Percentiles rank a stretch among this genome's conserved stretches.
phyloP scores from a whole-genome alignment of 2,329 filamentous ascomycete genomes.

The Coniochaeta prunicola region DNA sequence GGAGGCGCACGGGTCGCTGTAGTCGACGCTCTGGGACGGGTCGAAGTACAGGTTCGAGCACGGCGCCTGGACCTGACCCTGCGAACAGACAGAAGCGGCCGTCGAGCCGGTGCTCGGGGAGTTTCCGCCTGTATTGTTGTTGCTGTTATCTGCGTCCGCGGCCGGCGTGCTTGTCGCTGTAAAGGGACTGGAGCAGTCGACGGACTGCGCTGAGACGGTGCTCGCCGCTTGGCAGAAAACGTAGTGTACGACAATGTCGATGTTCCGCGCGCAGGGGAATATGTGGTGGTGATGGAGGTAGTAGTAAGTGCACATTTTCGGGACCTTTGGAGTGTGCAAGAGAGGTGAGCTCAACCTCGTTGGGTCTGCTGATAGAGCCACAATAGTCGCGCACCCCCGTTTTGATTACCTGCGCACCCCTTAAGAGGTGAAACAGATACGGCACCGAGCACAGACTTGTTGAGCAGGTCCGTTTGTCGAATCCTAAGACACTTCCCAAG shows the following conservation, averaged over 20 bases:
- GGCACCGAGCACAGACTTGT: too few relatives aligned
- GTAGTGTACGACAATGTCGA: conserved; percentile 35
- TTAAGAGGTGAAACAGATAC: too few relatives aligned
- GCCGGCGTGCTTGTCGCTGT: conserved; percentile 13
- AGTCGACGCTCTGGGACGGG: conserved; percentile 23
- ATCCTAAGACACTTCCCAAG: too few relatives aligned
- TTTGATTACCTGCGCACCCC: too few relatives aligned
- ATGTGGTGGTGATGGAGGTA: conserved; percentile 45
- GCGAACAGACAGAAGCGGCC: not conserved
- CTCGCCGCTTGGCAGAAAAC: conserved; percentile 32
- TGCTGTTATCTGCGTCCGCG: conserved; percentile 8
- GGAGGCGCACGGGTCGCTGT: conserved; percentile 34
- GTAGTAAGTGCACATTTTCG: conserved; percentile 42
- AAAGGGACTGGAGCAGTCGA: conserved; percentile 13
- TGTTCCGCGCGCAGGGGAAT: conserved; percentile 30
- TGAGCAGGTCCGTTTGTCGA: too few relatives aligned
- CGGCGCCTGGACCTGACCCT: conserved; percentile 9
- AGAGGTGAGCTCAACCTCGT: not conserved
- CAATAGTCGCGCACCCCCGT: too few relatives aligned
- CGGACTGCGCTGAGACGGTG: not conserved
- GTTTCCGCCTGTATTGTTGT: conserved; percentile 9
- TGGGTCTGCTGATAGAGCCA: not conserved
- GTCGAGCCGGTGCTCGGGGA: not conserved
- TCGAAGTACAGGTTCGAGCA: conserved; percentile 24
- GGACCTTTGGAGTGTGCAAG: not conserved